Evolutionary conservation across 257 asterid species (phyloP).

Genomic region (Mentha longifolia): DNA sequence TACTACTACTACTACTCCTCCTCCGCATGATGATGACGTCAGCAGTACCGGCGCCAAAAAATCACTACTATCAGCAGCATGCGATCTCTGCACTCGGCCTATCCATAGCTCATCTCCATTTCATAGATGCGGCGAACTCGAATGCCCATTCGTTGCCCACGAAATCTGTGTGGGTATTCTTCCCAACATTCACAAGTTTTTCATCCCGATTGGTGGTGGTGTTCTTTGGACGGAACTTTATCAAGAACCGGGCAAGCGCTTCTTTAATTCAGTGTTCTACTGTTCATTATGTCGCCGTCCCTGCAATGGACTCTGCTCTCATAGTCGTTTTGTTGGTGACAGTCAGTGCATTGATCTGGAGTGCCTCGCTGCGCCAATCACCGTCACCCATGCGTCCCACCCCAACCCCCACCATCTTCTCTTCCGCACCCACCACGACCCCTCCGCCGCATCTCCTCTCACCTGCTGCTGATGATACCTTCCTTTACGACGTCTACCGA

Average conservation of each 20-base stretch:
- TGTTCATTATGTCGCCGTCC: neutral
- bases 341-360: neutral
- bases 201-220: neutral
- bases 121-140: neutral
- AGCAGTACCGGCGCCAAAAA: no score
- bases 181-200: neutral
- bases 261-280: neutral
- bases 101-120: neutral
- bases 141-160: constrained; percentile 4
- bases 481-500: neutral
- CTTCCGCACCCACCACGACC: neutral
- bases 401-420: constrained; percentile 17
- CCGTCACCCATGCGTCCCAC: constrained; percentile 11
- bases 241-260: neutral
- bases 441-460: neutral
- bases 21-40: no score
- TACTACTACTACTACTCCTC: no score
- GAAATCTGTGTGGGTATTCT: constrained; percentile 1
- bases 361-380: constrained; percentile 4
- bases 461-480: neutral
- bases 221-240: neutral
- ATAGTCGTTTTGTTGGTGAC: neutral
- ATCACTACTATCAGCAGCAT: no score
- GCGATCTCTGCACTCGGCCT: constrained; percentile 14
- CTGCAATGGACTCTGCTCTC: neutral